phyloP scores from a whole-genome alignment of 768 basidiomycete species.

The Podaxis sp. region DNA sequence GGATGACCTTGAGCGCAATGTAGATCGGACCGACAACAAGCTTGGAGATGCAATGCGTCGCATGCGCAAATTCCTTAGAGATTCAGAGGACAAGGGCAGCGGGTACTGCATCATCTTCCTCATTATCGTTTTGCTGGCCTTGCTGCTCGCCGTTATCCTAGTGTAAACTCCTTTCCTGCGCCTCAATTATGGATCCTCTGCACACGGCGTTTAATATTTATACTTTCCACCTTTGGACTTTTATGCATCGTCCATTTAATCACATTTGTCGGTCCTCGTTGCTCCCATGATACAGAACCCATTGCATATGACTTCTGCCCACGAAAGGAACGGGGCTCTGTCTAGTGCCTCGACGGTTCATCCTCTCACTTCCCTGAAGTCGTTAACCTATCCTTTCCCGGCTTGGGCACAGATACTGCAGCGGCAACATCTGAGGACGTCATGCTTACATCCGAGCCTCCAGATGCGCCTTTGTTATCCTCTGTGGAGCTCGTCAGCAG shows the following conservation, averaged over 20 bases:
- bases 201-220: not conserved
- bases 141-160: slow-evolving; percentile 80
- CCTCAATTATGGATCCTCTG: not conserved
- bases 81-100: slow-evolving; percentile 88
- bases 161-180: slow-evolving; percentile 35
- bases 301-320: no score
- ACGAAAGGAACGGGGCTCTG: no score
- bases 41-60: slow-evolving; percentile 62
- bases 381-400: slow-evolving; percentile 21
- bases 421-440: slow-evolving; percentile 36
- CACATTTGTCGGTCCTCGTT: not conserved
- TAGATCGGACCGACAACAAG: slow-evolving; percentile 66
- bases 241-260: not conserved
- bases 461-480: slow-evolving; percentile 21
- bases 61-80: slow-evolving; percentile 78
- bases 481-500: slow-evolving; percentile 10
- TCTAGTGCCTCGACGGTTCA: no score
- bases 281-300: not conserved
- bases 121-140: slow-evolving; percentile 71
- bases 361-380: not conserved
- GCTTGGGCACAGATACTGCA: slow-evolving; percentile 34
- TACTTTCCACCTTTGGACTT: not conserved
- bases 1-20: slow-evolving; percentile 70
- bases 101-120: slow-evolving; percentile 89
- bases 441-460: slow-evolving; percentile 33